A percentile compares a stretch with the other conserved stretches of the same genome.
Conservation (phyloP, 176 grass and related monocot species). For the Triticum dicoccoides region DNA sequence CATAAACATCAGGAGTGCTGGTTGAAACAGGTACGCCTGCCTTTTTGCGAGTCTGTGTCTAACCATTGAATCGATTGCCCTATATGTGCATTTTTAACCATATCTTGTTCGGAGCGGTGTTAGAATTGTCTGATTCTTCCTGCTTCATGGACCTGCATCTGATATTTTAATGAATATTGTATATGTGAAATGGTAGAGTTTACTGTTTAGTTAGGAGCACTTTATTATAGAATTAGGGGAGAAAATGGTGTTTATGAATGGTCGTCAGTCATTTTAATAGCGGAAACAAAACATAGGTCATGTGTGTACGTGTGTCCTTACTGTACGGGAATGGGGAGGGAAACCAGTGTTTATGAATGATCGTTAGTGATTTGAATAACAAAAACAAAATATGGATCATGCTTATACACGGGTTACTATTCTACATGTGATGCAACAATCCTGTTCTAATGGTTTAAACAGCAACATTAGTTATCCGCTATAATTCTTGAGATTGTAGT, state of each 20-base stretch:
- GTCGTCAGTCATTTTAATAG: slow-evolving; percentile 9
- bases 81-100: neutral
- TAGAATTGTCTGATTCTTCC: neutral
- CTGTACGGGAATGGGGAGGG: neutral
- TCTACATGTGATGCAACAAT: neutral
- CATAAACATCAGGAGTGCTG: slow-evolving; percentile 99
- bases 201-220: neutral
- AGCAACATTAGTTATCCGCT: neutral
- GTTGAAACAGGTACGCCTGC: slow-evolving; percentile 79
- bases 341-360: neutral
- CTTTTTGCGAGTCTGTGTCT: neutral
- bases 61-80: neutral
- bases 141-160: neutral
- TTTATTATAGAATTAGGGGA: neutral
- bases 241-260: neutral
- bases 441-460: neutral
- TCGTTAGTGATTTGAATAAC: too few relatives aligned
- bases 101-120: neutral
- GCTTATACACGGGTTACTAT: neutral
- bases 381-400: too few relatives aligned
- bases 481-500: slow-evolving; percentile 3
- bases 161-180: neutral
- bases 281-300: neutral
- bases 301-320: neutral
- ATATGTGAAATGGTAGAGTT: neutral